Percentiles rank a stretch among this genome's conserved stretches.
Conservation (phyloP, 164 flowering plant genomes). For the Vitis cinerea region DNA sequence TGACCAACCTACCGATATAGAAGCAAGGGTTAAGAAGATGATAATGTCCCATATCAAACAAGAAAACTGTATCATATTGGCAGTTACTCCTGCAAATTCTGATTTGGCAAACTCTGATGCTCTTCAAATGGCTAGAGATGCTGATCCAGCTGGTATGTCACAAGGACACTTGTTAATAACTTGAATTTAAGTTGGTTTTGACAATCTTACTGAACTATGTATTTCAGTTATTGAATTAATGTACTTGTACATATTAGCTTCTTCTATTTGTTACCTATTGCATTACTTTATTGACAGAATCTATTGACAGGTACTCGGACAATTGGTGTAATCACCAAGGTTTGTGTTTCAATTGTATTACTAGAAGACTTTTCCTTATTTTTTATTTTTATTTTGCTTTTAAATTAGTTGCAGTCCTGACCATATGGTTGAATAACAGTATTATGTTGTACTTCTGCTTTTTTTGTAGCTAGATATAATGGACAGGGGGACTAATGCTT, state of each 20-base stretch:
- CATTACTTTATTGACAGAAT: constrained; percentile 2
- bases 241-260: not conserved
- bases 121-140: constrained; percentile 50
- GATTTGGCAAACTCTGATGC: constrained; percentile 66
- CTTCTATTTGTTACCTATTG: not conserved
- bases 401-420: not conserved
- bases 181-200: not conserved
- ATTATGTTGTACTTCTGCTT: not conserved
- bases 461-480: constrained; percentile 48
- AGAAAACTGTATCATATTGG: constrained; percentile 45
- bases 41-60: constrained; percentile 44
- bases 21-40: constrained; percentile 47
- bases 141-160: constrained; percentile 50
- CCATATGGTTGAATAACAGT: constrained; percentile 1
- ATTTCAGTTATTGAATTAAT: not conserved
- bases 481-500: constrained; percentile 62
- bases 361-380: too few relatives aligned
- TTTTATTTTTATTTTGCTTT: not conserved
- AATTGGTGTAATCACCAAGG: constrained; percentile 65
- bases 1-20: constrained; percentile 59
- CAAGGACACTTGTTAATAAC: too few relatives aligned
- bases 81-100: constrained; percentile 59
- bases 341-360: not conserved
- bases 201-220: not conserved
- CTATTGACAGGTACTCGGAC: constrained; percentile 45